Base-by-base conservation (phyloP, 176 grass and related monocot species). In the Echinochloa phyllopogon region DNA sequence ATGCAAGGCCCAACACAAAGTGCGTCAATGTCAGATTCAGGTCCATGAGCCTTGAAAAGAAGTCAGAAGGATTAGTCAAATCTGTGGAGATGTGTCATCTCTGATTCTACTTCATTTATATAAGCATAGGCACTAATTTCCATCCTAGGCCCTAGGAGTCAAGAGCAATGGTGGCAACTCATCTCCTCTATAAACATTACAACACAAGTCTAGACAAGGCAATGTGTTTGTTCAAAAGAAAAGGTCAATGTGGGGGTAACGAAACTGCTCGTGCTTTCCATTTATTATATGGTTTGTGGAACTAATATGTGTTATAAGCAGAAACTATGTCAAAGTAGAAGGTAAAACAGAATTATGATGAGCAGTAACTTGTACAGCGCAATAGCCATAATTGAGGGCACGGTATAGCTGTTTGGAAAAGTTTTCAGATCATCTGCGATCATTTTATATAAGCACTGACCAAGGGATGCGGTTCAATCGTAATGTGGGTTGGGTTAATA, bases 21-120 rank as follows among this genome's bases (percentile, higher is more conserved):
- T 12, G 87, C 82, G 68, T 92, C 92, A 65, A 94, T 92, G 74
- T 94, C 92, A 59, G 92, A 94, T 76, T 89, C 89, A 76, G 89
- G 85, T 87, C 89, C 89, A 79, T 94, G 87, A 76, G 80, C 92
- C 92, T 94, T 79, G 52, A 87, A 66, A n/a, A 72, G 58, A n/a
- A 50, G 40, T 45, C 33, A 70, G 18, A 52, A 45, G 23, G 73
- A 39, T 80, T 20, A 60, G 21, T 76, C 72, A 20, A 80, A 62
- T 70, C 51, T 25, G 17, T 16, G 48, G n/a, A 85, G 60, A 76
- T 84, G 8, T 84, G 16, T 6, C 33, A 36, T 39, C 12, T 71
- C 13, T 59, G 15, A 69, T 60, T 58, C 64, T 59, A 57, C 14
- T 66, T 59, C 44, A 8, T 66, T 79, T 65, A 65, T 29, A 76